A percentile compares a stretch with the other conserved stretches of the same genome.
Conservation (phyloP, 2,329 filamentous ascomycete species). For the Colletotrichum tropicale region DNA sequence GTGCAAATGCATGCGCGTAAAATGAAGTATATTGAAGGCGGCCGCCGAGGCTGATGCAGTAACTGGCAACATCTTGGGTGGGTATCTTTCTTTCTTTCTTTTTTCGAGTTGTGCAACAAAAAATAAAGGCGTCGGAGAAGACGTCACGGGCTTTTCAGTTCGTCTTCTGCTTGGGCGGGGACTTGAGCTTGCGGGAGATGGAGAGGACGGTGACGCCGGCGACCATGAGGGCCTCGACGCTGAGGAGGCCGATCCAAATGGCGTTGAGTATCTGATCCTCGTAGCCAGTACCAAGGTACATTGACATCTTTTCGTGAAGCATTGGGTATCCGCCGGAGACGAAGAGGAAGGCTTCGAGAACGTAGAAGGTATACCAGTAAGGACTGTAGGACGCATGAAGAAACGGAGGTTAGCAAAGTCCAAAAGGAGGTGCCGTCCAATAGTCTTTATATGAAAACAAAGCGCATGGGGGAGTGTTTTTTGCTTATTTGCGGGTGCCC, state of each 20-base stretch:
- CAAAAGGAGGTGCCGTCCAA: not conserved
- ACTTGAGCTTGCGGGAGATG: constrained; percentile 29
- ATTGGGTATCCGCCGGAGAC: constrained; percentile 25
- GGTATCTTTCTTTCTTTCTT: not conserved
- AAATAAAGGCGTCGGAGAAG: not conserved
- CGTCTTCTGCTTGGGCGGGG: constrained; percentile 21
- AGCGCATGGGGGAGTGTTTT: not conserved
- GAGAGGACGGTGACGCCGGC: constrained; percentile 39
- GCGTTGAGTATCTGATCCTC: constrained; percentile 47
- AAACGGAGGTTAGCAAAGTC: not conserved
- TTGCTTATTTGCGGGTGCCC: not conserved
- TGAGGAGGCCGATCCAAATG: constrained; percentile 52
- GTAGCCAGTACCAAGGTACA: constrained; percentile 32
- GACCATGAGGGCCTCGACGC: constrained; percentile 49
- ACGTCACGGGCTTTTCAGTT: not conserved
- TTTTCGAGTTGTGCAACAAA: not conserved
- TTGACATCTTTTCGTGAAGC: constrained; percentile 28
- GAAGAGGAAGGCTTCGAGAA: constrained; percentile 23
- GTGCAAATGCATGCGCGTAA: not conserved
- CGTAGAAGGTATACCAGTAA: constrained; percentile 26
- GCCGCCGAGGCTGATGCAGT: not conserved
- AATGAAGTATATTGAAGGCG: not conserved
- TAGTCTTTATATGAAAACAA: not conserved
- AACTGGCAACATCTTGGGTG: not conserved
- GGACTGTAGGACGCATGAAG: not conserved